Percentiles rank a stretch among this genome's conserved stretches.
phyloP scores from a whole-genome alignment of 2,329 filamentous ascomycete genomes.

The Fusarium zealandicum region DNA sequence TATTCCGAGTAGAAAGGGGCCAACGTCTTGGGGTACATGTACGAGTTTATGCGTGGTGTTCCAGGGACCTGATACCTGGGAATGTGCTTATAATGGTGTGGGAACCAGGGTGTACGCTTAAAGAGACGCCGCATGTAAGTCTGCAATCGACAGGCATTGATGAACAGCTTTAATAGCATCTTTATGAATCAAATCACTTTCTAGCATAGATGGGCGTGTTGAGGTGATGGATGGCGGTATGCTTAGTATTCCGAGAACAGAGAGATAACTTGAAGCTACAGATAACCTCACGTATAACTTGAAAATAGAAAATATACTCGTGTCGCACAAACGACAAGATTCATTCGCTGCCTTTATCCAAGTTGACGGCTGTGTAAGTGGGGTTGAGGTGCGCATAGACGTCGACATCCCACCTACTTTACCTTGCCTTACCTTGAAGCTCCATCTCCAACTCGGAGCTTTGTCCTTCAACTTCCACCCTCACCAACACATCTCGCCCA shows the following conservation, averaged over 20 bases:
- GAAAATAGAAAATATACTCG: too few species aligned
- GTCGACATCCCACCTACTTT: conserved; percentile 18
- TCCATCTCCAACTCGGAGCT: conserved; percentile 27
- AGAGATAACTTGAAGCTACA: too few species aligned
- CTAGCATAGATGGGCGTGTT: not conserved
- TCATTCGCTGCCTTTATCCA: too few species aligned
- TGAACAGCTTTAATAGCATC: conserved; percentile 12
- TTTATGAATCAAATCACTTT: not conserved
- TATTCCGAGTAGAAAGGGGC: conserved; percentile 38
- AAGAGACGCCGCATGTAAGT: conserved; percentile 7
- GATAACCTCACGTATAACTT: too few species aligned
- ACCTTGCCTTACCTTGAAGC: conserved; percentile 25
- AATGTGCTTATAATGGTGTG: conserved; percentile 4
- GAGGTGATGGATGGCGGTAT: not conserved
- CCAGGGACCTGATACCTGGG: not conserved
- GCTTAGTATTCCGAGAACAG: not conserved
- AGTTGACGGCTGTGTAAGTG: conserved; percentile 1
- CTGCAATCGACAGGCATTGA: conserved; percentile 13
- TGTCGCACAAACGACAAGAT: too few species aligned
- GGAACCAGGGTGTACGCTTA: conserved; percentile 14
- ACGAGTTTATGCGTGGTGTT: conserved; percentile 12
- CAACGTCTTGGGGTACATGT: not conserved
- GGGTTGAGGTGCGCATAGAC: conserved; percentile 10
- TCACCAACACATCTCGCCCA: conserved; percentile 13
- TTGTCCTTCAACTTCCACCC: conserved; percentile 28